phyloP scores from a whole-genome alignment of 1,284 basidiomycete genomes.

The Tetrapyrgos nigripes region DNA sequence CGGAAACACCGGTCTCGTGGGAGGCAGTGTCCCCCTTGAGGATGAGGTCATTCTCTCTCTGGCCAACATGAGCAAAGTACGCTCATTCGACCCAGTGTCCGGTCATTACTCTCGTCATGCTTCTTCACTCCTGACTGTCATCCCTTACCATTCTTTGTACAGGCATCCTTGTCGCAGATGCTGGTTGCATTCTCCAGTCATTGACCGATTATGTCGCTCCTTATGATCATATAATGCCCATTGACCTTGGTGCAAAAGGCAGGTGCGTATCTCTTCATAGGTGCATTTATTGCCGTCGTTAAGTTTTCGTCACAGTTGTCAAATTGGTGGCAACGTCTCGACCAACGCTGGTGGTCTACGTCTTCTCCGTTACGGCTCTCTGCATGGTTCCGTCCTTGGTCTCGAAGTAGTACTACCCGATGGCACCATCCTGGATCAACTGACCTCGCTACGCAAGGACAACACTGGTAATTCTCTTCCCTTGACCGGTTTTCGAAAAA shows the following conservation, averaged over 20 bases:
- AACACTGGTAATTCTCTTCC: slow-evolving; percentile 92
- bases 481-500: neutral
- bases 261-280: slow-evolving; percentile 72
- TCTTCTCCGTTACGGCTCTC: slow-evolving; percentile 92
- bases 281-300: slow-evolving; percentile 3
- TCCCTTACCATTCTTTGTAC: slow-evolving; percentile 6
- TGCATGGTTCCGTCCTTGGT: slow-evolving; percentile 97
- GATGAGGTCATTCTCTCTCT: slow-evolving; percentile 92
- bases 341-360: slow-evolving; percentile 98
- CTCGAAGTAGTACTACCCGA: slow-evolving; percentile 97
- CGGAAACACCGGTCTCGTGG: slow-evolving; percentile 97
- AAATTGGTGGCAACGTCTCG: slow-evolving; percentile 97
- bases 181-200: slow-evolving; percentile 94
- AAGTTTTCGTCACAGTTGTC: slow-evolving; percentile 62
- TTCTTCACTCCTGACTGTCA: slow-evolving; percentile 18
- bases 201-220: slow-evolving; percentile 89
- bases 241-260: slow-evolving; percentile 98
- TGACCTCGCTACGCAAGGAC: slow-evolving; percentile 92
- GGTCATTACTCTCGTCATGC: slow-evolving; percentile 47
- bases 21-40: slow-evolving; percentile 91
- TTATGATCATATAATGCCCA: slow-evolving; percentile 95
- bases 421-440: slow-evolving; percentile 90
- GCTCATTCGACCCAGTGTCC: slow-evolving; percentile 93
- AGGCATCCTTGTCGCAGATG: slow-evolving; percentile 84
- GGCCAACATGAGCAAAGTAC: slow-evolving; percentile 83